phyloP scores from a whole-genome alignment of 768 basidiomycete species.

The Russula virescens region DNA sequence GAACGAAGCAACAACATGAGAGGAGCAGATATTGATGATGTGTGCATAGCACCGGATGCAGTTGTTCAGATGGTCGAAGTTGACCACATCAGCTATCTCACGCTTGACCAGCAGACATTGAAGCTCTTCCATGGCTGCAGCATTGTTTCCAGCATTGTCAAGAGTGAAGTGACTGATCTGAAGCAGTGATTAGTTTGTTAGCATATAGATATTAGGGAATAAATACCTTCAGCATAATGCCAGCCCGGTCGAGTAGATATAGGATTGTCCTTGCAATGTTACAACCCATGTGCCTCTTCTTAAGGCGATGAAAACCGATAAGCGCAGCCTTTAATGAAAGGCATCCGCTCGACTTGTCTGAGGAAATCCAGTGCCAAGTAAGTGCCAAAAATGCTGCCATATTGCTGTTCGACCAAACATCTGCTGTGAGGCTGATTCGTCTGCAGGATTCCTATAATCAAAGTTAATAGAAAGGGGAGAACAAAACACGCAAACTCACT shows the following conservation, averaged over 20 bases:
- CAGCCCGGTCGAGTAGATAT: not conserved
- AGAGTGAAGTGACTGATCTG: not conserved
- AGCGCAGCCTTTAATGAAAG: not conserved
- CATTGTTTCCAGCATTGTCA: not conserved
- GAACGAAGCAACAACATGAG: not conserved
- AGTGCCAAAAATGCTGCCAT: not conserved
- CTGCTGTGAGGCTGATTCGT: not conserved
- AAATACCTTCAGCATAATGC: not conserved
- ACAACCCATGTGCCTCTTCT: not conserved
- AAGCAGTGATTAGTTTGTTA: not conserved
- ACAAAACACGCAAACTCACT: not conserved
- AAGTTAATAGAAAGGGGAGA: not conserved
- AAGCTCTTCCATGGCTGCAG: not conserved
- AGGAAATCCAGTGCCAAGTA: not conserved
- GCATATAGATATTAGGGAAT: not conserved
- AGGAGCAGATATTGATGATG: not conserved
- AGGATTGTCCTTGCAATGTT: not conserved
- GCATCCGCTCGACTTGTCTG: not conserved
- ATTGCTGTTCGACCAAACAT: not conserved
- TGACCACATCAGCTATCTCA: not conserved
- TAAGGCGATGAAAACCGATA: not conserved
- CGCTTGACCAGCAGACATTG: not conserved
- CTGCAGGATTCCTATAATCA: not conserved
- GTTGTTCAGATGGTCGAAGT: not conserved
- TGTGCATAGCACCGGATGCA: not conserved